These are phyloP conservation scores for Sarcomyxa edulis DNA, from an alignment of 768 basidiomycete species.

Conservation along the genomic window DNA sequence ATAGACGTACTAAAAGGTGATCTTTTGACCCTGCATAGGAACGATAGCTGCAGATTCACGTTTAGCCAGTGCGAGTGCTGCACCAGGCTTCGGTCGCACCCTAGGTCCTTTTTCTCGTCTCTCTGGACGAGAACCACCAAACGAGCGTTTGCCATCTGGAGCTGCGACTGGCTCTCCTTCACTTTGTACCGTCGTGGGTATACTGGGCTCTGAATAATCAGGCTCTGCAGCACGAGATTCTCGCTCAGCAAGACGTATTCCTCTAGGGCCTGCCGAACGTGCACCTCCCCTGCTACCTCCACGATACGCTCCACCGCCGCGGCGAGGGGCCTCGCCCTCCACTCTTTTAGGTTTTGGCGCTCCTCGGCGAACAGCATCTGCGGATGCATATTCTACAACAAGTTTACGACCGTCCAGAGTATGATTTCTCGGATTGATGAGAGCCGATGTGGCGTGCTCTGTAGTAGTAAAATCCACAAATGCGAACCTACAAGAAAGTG, in stretches of 20 bases:
- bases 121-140: too few relatives aligned
- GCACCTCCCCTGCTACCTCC: conserved; percentile 7
- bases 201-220: too few relatives aligned
- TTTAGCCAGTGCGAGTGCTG: conserved; percentile 71
- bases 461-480: conserved; percentile 86
- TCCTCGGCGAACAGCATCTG: conserved; percentile 86
- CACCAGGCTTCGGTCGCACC: conserved; percentile 67
- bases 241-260: conserved; percentile 1
- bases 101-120: conserved; percentile 29
- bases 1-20: conserved; percentile 52
- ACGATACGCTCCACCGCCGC: conserved; percentile 3
- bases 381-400: conserved; percentile 84
- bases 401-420: conserved; percentile 79
- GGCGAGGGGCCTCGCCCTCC: conserved; percentile 4
- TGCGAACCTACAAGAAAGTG: conserved; percentile 61
- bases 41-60: conserved; percentile 75
- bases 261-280: too few relatives aligned
- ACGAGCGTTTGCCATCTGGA: neutral
- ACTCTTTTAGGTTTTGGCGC: conserved; percentile 41
- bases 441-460: conserved; percentile 75
- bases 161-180: conserved; percentile 4
- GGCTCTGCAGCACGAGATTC: too few relatives aligned
- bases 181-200: too few relatives aligned
- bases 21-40: conserved; percentile 64
- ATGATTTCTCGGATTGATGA: conserved; percentile 84